Evolutionary conservation across 2,329 filamentous ascomycete genomes (phyloP), one percentile per base, ranked within the genome.

Genomic region (Diaporthe longicolla): DNA sequence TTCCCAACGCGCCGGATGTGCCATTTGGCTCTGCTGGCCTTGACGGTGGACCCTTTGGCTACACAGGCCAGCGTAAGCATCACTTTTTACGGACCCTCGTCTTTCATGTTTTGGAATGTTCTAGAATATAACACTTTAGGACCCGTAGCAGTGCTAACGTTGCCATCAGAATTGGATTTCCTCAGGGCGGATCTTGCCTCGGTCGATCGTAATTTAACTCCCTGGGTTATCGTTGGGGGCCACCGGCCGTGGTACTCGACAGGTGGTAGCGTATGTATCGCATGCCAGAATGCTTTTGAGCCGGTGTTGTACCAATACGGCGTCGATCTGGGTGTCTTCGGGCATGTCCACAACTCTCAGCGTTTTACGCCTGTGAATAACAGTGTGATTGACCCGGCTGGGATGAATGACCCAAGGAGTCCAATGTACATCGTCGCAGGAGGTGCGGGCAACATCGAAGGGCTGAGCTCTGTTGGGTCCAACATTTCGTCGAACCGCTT

Each of bases 291-390:
- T 0, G 88, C 88, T 0, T 91, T 90, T 73, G 89, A 91, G 81
- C 80, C 82, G 0, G 78, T 90, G 4, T 79, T 91, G 9, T 88
- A 89, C 80, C 83, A 85, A 69, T 89, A 90, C 78, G 88, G 88
- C 37, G 89, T 91, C 26, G 89, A 91, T 76, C 79, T 90, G 6
- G 88, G 81, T 35, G 82, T 91, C 9, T 89, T 90, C 76, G 89
- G 89, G 2, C 89, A 91, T 77, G 87, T 89, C 19, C 89, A 91
- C 80, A 90, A 89, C 80, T 86, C 87, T 35, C 88, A 91, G 81
- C 85, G 89, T 1, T 88, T 89, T 76, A 75, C 82, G 78, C 87
- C 82, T 35, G 79, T 83, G 2, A 80, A 80, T 79, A 82, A 84
- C 73, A 77, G 78, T 75, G 79, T 78, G 0, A 79, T 79, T 0